These are phyloP conservation scores for Biscutella laevigata DNA, from an alignment of 441 rosid genomes.

Conservation along the genomic window DNA sequence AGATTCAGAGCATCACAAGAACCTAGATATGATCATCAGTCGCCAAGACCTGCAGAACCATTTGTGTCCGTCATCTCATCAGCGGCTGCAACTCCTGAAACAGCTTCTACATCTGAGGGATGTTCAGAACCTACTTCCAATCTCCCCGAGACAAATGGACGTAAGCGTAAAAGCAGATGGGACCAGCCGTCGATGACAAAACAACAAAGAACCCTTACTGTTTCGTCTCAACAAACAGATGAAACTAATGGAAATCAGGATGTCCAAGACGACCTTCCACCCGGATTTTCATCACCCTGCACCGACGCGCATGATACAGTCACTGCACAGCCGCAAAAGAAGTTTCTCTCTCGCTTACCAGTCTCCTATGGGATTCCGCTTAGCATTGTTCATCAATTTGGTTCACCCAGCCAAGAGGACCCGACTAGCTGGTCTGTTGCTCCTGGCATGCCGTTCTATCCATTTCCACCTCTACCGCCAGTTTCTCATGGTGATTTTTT, in stretches of 20 bases:
- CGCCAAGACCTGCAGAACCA: slow-evolving; percentile 47
- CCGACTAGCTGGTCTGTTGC: slow-evolving; percentile 54
- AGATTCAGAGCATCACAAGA: slow-evolving; percentile 39
- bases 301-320: slow-evolving; percentile 25
- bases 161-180: slow-evolving; percentile 97
- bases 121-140: slow-evolving; percentile 32
- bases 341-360: slow-evolving; percentile 53
- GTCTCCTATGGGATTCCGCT: slow-evolving; percentile 85
- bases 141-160: slow-evolving; percentile 31
- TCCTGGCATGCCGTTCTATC: slow-evolving; percentile 82
- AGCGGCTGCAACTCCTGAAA: slow-evolving; percentile 30
- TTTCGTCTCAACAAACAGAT: background rate
- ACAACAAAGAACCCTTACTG: slow-evolving; percentile 30
- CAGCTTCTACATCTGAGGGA: slow-evolving; percentile 32
- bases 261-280: slow-evolving; percentile 56
- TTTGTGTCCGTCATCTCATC: slow-evolving; percentile 29
- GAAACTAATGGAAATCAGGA: slow-evolving; percentile 21
- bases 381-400: slow-evolving; percentile 49
- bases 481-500: slow-evolving; percentile 31
- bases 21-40: slow-evolving; percentile 36
- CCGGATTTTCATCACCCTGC: slow-evolving; percentile 64
- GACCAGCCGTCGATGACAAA: slow-evolving; percentile 61
- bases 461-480: slow-evolving; percentile 91
- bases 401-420: slow-evolving; percentile 40
- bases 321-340: slow-evolving; percentile 46